phyloP scores from a whole-genome alignment of 768 basidiomycete species.

The Royoungia palumana region DNA sequence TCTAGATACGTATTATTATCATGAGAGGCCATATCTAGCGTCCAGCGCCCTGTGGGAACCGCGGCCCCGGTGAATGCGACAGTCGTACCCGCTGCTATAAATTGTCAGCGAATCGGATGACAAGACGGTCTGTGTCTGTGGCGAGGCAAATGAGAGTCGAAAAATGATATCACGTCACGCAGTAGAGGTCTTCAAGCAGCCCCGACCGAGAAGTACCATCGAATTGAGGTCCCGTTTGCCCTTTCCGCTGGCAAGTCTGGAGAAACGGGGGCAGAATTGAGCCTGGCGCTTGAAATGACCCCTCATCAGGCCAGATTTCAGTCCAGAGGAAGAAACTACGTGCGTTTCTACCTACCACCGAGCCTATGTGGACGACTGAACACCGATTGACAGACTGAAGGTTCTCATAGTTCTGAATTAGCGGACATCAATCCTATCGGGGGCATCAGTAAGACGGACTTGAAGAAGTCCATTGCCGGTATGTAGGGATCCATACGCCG shows the following conservation, averaged over 20 bases:
- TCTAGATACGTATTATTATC: too few species aligned
- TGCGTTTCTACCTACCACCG: too few species aligned
- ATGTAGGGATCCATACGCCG: slow-evolving; percentile 8
- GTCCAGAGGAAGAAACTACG: slow-evolving; percentile 94
- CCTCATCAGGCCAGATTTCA: slow-evolving; percentile 41
- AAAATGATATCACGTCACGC: slow-evolving; percentile 73
- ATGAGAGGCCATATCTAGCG: too few species aligned
- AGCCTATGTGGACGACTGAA: slow-evolving; percentile 98
- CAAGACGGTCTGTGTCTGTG: too few species aligned
- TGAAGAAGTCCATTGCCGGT: slow-evolving; percentile 95
- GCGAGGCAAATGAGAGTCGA: too few species aligned
- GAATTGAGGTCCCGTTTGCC: slow-evolving; percentile 79
- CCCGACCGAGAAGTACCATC: slow-evolving; percentile 64
- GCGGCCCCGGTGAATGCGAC: too few species aligned
- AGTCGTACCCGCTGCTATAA: too few species aligned
- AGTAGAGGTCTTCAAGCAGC: slow-evolving; percentile 92
- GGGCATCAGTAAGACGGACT: slow-evolving; percentile 94
- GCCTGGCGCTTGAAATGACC: slow-evolving; percentile 48
- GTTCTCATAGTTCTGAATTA: slow-evolving; percentile 22
- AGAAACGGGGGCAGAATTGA: slow-evolving; percentile 52
- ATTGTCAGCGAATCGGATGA: too few species aligned
- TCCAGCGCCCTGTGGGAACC: too few species aligned
- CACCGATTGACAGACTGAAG: slow-evolving; percentile 52
- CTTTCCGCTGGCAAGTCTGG: slow-evolving; percentile 74
- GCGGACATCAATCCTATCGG: slow-evolving; percentile 99